Percentiles rank a stretch among this genome's conserved stretches.
Evolutionary conservation across 2,329 filamentous ascomycete genomes (phyloP).

Genomic region (Cadophora sp.): DNA sequence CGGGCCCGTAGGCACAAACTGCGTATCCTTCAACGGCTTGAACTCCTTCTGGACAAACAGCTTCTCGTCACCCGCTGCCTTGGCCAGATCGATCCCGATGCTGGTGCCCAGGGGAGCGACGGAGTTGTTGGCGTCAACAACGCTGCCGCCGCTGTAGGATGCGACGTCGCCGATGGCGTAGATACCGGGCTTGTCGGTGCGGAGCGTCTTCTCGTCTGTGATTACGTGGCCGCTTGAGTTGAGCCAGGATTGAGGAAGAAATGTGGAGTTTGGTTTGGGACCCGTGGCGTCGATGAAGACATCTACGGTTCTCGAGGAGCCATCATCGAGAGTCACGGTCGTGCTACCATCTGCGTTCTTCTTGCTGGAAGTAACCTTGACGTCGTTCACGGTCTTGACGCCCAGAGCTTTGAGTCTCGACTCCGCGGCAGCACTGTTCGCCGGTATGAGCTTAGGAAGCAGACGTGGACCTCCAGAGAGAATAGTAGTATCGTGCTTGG

Average conservation of each 20-base stretch:
- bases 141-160: constrained; percentile 49
- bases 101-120: constrained; percentile 51
- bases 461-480: constrained; percentile 28
- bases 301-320: constrained; percentile 49
- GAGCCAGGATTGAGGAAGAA: constrained; percentile 55
- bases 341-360: constrained; percentile 40
- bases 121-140: constrained; percentile 48
- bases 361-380: constrained; percentile 45
- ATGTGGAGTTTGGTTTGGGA: constrained; percentile 49
- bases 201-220: constrained; percentile 53
- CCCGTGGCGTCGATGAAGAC: constrained; percentile 56
- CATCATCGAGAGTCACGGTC: constrained; percentile 51
- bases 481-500: constrained; percentile 31
- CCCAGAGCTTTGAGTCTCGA: constrained; percentile 55
- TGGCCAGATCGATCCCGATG: constrained; percentile 53
- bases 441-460: constrained; percentile 19
- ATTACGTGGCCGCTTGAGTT: constrained; percentile 54
- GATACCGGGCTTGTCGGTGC: constrained; percentile 51
- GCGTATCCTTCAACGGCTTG: constrained; percentile 44
- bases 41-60: constrained; percentile 34
- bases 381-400: constrained; percentile 53
- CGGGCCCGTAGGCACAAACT: constrained; percentile 49
- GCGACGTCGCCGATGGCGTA: constrained; percentile 56
- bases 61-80: constrained; percentile 14
- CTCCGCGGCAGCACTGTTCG: constrained; percentile 40